Percentiles rank a stretch among this genome's conserved stretches.
Conservation (phyloP, 257 asterid species). For the Plectranthus barbatus region DNA sequence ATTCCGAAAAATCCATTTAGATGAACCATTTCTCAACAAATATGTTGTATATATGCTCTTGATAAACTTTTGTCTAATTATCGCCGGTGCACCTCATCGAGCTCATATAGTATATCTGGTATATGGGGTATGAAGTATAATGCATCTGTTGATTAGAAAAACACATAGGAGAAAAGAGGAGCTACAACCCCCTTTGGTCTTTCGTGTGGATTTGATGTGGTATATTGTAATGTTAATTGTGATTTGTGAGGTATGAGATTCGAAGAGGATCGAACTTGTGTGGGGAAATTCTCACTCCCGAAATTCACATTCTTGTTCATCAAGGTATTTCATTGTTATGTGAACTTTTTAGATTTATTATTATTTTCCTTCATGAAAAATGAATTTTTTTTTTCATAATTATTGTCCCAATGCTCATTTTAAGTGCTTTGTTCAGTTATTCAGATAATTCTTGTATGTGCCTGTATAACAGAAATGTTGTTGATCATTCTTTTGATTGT, state of each 20-base stretch:
- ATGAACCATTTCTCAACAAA: not conserved
- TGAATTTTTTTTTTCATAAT: not conserved
- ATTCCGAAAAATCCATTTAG: not conserved
- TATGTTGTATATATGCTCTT: no score
- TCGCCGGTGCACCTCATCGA: not conserved
- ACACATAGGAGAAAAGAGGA: not conserved
- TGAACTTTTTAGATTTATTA: no score
- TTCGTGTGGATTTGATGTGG: no score
- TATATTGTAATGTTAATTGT: not conserved
- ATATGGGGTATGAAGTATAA: no score
- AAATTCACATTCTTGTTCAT: not conserved
- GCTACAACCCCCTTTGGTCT: no score
- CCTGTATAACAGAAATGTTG: not conserved
- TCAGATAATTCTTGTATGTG: not conserved
- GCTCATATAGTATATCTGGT: not conserved
- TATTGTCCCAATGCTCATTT: not conserved
- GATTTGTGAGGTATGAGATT: not conserved
- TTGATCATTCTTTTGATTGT: not conserved
- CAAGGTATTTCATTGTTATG: no score
- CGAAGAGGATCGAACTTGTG: not conserved
- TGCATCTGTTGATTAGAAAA: no score
- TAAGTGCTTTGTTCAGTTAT: not conserved
- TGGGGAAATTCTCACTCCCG: not conserved
- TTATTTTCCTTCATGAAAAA: not conserved
- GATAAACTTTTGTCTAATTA: not conserved